These are phyloP conservation scores for Cryphonectria nitschkei DNA, from an alignment of 2,329 filamentous ascomycete species.

Conservation along the genomic window DNA sequence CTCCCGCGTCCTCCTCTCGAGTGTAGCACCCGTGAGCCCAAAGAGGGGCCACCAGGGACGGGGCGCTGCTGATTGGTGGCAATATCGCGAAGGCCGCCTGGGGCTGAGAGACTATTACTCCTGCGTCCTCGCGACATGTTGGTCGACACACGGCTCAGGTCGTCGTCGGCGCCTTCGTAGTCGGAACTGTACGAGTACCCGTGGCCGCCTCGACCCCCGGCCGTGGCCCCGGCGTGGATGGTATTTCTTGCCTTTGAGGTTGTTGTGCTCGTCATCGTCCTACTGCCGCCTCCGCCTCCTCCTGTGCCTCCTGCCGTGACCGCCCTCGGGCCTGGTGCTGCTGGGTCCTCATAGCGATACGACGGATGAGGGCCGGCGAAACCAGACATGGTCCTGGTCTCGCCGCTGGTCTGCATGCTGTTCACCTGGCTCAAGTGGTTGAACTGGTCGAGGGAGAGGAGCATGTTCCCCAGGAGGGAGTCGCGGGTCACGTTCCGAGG, in stretches of 20 bases:
- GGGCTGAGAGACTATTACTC: conserved; percentile 69
- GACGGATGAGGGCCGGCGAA: conserved; percentile 26
- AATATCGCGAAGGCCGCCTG: conserved; percentile 59
- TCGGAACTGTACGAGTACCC: conserved; percentile 66
- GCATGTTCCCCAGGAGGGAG: conserved; percentile 94
- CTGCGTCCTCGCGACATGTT: conserved; percentile 63
- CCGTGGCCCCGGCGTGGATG: conserved; percentile 24
- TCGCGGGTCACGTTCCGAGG: conserved; percentile 79
- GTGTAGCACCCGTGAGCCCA: conserved; percentile 48
- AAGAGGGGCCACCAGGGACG: conserved; percentile 41
- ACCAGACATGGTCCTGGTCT: conserved; percentile 35
- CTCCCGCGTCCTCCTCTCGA: conserved; percentile 66
- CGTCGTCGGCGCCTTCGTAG: conserved; percentile 56
- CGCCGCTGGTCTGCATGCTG: conserved; percentile 33
- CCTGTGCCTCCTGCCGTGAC: conserved; percentile 26
- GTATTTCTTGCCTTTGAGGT: conserved; percentile 34
- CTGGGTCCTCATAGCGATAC: conserved; percentile 37
- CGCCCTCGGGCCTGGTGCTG: neutral
- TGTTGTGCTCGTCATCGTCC: conserved; percentile 34
- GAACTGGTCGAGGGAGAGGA: conserved; percentile 88
- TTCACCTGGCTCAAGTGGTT: conserved; percentile 59
- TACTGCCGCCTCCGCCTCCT: conserved; percentile 34
- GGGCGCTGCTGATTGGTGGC: conserved; percentile 42
- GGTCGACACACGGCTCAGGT: conserved; percentile 57
- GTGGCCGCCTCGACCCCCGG: conserved; percentile 40